Evolutionary conservation across 2,329 filamentous ascomycete genomes (phyloP), one percentile per base, ranked within the genome.

Genomic region (Coniochaeta sp.): DNA sequence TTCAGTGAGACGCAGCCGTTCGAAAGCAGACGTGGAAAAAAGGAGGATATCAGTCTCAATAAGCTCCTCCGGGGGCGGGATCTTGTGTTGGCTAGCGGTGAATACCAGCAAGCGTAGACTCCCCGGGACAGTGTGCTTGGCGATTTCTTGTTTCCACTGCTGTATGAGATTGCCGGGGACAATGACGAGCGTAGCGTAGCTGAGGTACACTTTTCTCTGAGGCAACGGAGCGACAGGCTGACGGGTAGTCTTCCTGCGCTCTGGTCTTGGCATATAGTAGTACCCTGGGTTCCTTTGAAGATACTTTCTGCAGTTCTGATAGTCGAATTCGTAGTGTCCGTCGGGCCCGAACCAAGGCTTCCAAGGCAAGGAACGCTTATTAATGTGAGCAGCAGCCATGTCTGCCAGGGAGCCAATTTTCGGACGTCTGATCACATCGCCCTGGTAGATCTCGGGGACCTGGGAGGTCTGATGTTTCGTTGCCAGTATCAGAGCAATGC

Each of bases 101-200:
- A 90, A 76, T 9, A 77, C 79, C 0, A 96, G 70, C 38, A 16
- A 14, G 20, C 38, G 38, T 14, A 42, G 20, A 8, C 38, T 42
- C 14, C 38, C 38, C 0, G 79, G 78, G 3, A 68, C 71, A 0
- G 90, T 86, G 61, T 96, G 92, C 61, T 90, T 91, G 3, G 73
- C 65, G 10, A 96, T 90, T 61, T 96, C 90, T 10, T 82, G 76
- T 50, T 80, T 73, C 92, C 92, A 96, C 65, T 97, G 92, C 50
- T 85, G 78, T 3, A 95, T 73, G 22, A 96, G 73, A 62, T 96
- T 96, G 13, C 83, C 76, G 0, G 92, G 92, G 0, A 91, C 89
- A 27, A 96, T 79, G 16, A 96, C 74, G 3, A 97, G 71, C 0
- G 86, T 95, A 0, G 80, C 79, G 26, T 80, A 76, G 54, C 84